Evolutionary conservation across 352 stramenopile species (phyloP), one percentile per base, ranked within the genome.

Genomic region (Hyaloperonospora arabidopsidis): DNA sequence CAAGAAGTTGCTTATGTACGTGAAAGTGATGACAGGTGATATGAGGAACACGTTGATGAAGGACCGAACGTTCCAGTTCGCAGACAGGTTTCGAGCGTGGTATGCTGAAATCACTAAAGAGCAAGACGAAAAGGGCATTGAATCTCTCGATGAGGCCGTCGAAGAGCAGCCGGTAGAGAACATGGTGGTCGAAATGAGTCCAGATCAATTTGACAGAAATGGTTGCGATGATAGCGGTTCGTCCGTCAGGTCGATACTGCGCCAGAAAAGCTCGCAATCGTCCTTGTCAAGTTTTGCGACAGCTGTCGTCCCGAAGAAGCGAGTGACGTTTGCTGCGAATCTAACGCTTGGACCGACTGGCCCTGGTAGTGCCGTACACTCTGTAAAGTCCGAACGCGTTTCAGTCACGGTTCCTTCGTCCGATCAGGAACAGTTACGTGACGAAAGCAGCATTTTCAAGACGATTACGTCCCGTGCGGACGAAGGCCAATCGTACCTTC

Each of bases 1-100:
- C 23, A 84, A 86, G 51, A 87, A 85, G 40, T 40, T 92, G 52
- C 53, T 90, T 1, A 65, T 65, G 45, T 83, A 82, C 36, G 63
- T 86, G 32, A 74, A 69, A 19, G 76, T 82, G 53, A 68, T 76
- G 46, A 57, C 47, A 19, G 54, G 65, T 32, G 64, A 72, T 48
- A 61, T 53, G 17, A 63, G 48, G 38, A 59, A 59, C 8, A 55
- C 68, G 1, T 22, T 86, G 15, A 70, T 73, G 52, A 21, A 72
- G 25, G 67, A 82, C 25, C 60, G 65, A 36, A 60, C 57, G 15
- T 88, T 84, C 46, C 57, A 72, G 29, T 76, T 89, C n/a, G 69
- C 69, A 14, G 57, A 63, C 29, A 66, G 63, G 18, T 89, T 89
- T 22, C 70, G 65, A 11, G 52, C 56, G 5, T 92, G 82, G 82